phyloP scores from a whole-genome alignment of 352 stramenopile species.

The Phytophthora crassamura region DNA sequence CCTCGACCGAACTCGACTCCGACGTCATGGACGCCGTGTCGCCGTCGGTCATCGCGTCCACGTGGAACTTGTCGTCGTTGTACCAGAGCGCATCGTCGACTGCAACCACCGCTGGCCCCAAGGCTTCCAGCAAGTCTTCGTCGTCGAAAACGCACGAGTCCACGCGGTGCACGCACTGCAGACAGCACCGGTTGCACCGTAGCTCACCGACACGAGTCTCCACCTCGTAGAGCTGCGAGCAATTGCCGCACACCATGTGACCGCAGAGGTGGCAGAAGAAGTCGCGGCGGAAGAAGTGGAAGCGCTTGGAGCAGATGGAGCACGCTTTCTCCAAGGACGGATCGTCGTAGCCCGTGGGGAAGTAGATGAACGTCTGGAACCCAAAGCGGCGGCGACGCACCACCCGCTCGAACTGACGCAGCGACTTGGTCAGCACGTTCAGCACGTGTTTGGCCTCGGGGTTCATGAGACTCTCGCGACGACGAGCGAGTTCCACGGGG shows the following conservation, averaged over 20 bases:
- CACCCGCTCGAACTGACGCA: slow-evolving; percentile 52
- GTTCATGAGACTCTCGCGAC: slow-evolving; percentile 54
- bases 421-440: slow-evolving; percentile 52
- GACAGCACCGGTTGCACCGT: slow-evolving; percentile 47
- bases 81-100: slow-evolving; percentile 57
- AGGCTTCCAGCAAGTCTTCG: slow-evolving; percentile 48
- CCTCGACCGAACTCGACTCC: slow-evolving; percentile 38
- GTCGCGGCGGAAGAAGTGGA: slow-evolving; percentile 47
- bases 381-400: slow-evolving; percentile 62
- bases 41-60: slow-evolving; percentile 29
- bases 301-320: slow-evolving; percentile 48
- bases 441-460: slow-evolving; percentile 57
- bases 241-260: slow-evolving; percentile 48
- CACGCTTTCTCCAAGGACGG: slow-evolving; percentile 38
- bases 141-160: slow-evolving; percentile 57
- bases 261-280: slow-evolving; percentile 60
- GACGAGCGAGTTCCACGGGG: slow-evolving; percentile 34
- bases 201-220: slow-evolving; percentile 47
- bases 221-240: slow-evolving; percentile 50
- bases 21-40: slow-evolving; percentile 52
- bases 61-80: slow-evolving; percentile 44
- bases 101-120: slow-evolving; percentile 53
- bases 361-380: slow-evolving; percentile 68
- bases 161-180: slow-evolving; percentile 54
- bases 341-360: slow-evolving; percentile 40